Conservation (phyloP, 345 rosid genomes). For the Viola odorata region DNA sequence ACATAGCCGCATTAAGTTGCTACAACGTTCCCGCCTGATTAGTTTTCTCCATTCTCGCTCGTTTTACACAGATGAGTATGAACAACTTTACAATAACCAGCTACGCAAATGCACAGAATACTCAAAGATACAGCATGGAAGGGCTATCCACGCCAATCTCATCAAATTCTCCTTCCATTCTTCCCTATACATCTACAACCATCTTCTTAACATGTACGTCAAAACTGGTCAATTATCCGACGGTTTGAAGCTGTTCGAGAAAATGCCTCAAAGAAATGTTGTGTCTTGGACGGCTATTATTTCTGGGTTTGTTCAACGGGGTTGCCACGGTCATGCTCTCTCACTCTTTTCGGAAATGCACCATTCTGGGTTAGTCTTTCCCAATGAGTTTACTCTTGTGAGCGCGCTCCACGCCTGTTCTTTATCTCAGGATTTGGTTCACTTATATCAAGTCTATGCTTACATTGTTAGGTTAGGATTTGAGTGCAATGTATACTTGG, state of each 20-base stretch:
- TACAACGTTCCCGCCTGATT: too few relatives aligned
- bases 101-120: constrained; percentile 29
- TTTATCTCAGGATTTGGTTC: constrained; percentile 18
- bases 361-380: constrained; percentile 23
- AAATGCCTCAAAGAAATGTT: constrained; percentile 44
- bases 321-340: constrained; percentile 25
- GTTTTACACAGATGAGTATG: neutral
- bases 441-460: constrained; percentile 31
- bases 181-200: constrained; percentile 37
- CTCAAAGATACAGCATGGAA: constrained; percentile 24
- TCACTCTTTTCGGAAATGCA: constrained; percentile 33
- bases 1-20: too few relatives aligned
- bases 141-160: constrained; percentile 35
- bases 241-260: constrained; percentile 39
- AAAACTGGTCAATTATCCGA: constrained; percentile 25
- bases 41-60: too few relatives aligned
- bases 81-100: constrained; percentile 16
- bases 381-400: constrained; percentile 49
- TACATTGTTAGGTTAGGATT: constrained; percentile 32
- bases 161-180: constrained; percentile 23
- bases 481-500: constrained; percentile 34
- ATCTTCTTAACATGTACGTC: constrained; percentile 34
- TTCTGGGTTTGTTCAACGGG: constrained; percentile 36
- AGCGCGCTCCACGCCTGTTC: constrained; percentile 45
- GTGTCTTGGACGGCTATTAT: constrained; percentile 47